Evolutionary conservation across 495 filamentous ascomycete species (phyloP).

Genomic region (Aspergillus egyptiacus): DNA sequence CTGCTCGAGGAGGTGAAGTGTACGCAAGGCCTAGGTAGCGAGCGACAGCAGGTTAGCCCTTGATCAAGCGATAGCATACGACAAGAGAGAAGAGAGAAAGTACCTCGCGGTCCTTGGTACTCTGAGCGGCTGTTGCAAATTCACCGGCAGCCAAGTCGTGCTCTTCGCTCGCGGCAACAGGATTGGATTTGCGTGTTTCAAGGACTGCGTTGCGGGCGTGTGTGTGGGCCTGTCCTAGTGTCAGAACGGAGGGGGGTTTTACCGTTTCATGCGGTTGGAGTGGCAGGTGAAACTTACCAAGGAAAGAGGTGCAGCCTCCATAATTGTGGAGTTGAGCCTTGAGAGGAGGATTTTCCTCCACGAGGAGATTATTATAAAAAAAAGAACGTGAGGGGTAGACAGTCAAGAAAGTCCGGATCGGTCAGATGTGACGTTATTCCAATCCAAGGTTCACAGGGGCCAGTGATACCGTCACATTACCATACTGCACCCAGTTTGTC

Average conservation of each 20-base stretch:
- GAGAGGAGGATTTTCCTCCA: not conserved
- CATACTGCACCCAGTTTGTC: not conserved
- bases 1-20: constrained; percentile 73
- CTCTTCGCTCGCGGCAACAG: constrained; percentile 73
- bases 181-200: constrained; percentile 67
- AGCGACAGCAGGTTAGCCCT: not conserved
- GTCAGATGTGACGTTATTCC: constrained; percentile 2
- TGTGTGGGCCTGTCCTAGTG: constrained; percentile 66
- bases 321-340: constrained; percentile 25
- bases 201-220: constrained; percentile 79
- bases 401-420: not conserved
- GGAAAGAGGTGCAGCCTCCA: constrained; percentile 59
- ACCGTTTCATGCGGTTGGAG: constrained; percentile 15
- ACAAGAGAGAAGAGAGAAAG: not conserved
- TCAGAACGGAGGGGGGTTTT: constrained; percentile 10
- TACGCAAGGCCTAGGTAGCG: constrained; percentile 60
- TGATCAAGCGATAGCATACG: not conserved
- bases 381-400: constrained; percentile 1
- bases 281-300: constrained; percentile 36
- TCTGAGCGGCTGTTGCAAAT: constrained; percentile 74
- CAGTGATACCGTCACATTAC: constrained; percentile 1
- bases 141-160: constrained; percentile 86
- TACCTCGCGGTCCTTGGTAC: constrained; percentile 70
- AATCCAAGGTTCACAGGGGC: not conserved
- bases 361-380: not conserved